phyloP scores from a whole-genome alignment of 1,139 yeast genomes.

The Yamadazyma conglobata region DNA sequence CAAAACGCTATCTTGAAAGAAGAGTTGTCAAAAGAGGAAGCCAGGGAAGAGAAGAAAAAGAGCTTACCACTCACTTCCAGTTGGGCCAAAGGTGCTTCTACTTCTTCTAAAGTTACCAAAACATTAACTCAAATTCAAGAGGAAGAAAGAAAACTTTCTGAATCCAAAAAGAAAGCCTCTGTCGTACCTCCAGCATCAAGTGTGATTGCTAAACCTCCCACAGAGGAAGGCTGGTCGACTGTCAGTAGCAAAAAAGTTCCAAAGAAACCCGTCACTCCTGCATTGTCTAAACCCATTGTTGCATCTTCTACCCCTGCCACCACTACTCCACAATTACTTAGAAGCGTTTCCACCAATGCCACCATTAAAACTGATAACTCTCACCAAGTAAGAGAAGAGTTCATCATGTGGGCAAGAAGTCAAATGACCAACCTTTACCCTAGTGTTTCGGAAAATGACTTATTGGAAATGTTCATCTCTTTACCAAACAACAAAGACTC shows the following conservation, averaged over 20 bases:
- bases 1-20: slow-evolving; percentile 14
- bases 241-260: slow-evolving; percentile 24
- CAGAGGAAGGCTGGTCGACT: slow-evolving; percentile 47
- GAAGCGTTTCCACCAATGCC: slow-evolving; percentile 42
- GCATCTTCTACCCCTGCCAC: slow-evolving; percentile 10
- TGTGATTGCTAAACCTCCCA: slow-evolving; percentile 24
- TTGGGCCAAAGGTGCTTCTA: slow-evolving; percentile 46
- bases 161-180: slow-evolving; percentile 22
- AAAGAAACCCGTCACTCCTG: slow-evolving; percentile 20
- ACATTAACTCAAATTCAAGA: slow-evolving; percentile 46
- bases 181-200: slow-evolving; percentile 24
- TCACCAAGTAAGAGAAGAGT: slow-evolving; percentile 54
- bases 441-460: slow-evolving; percentile 71
- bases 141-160: slow-evolving; percentile 40
- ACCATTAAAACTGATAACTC: slow-evolving; percentile 25
- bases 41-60: slow-evolving; percentile 21
- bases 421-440: slow-evolving; percentile 71
- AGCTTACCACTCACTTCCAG: slow-evolving; percentile 48
- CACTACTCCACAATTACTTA: slow-evolving; percentile 38
- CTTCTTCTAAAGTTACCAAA: slow-evolving; percentile 23
- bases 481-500: slow-evolving; percentile 73
- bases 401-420: slow-evolving; percentile 79
- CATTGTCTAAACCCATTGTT: slow-evolving; percentile 8
- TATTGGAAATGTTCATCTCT: slow-evolving; percentile 74
- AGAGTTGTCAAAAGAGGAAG: slow-evolving; percentile 21